phyloP scores from a whole-genome alignment of 1,139 yeast genomes.

The Lizanozyma gosingica region DNA sequence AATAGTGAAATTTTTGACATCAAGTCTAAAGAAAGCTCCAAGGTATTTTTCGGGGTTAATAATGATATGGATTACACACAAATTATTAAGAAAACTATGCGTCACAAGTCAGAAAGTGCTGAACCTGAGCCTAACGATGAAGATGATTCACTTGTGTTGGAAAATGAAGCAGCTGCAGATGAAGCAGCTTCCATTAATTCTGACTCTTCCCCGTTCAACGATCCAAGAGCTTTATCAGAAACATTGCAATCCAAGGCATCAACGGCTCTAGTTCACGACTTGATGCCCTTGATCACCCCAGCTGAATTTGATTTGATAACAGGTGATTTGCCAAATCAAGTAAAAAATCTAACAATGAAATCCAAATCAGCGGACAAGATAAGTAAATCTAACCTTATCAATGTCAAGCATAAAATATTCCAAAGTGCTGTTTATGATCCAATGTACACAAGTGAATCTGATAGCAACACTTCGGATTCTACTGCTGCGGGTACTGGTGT shows the following conservation, averaged over 20 bases:
- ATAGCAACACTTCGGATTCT: slow-evolving; percentile 18
- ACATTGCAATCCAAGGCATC: not conserved
- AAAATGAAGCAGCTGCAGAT: not conserved
- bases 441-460: slow-evolving; percentile 33
- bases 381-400: slow-evolving; percentile 9
- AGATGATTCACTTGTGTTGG: not conserved
- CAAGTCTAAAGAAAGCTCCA: slow-evolving; percentile 19
- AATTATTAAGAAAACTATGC: slow-evolving; percentile 7
- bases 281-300: slow-evolving; percentile 32
- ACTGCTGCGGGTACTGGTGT: slow-evolving; percentile 6
- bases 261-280: slow-evolving; percentile 25
- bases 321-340: slow-evolving; percentile 26
- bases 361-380: slow-evolving; percentile 8
- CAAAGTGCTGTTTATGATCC: slow-evolving; percentile 32
- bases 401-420: slow-evolving; percentile 32
- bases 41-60: not conserved
- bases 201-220: not conserved
- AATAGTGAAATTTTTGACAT: slow-evolving; percentile 19
- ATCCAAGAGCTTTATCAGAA: not conserved
- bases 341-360: slow-evolving; percentile 12
- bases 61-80: slow-evolving; percentile 19
- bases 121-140: not conserved
- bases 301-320: slow-evolving; percentile 34
- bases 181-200: not conserved
- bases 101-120: not conserved